These are phyloP conservation scores for Tetrastigma voinierianum DNA, from an alignment of 164 flowering plant genomes.

Conservation along the genomic window DNA sequence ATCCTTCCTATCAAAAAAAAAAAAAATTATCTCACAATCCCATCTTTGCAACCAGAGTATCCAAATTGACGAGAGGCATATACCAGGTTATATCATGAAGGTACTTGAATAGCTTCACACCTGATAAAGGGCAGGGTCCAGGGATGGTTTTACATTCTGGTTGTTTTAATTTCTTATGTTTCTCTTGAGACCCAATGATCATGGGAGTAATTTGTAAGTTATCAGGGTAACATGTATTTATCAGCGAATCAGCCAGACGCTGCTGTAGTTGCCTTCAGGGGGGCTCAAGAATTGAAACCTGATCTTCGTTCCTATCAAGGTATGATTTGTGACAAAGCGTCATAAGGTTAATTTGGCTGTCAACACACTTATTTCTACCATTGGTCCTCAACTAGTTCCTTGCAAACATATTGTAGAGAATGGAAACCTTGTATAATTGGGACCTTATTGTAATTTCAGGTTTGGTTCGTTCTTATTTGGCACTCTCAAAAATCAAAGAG, in stretches of 20 bases:
- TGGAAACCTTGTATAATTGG: not conserved
- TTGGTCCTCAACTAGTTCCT: not conserved
- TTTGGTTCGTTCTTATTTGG: conserved; percentile 81
- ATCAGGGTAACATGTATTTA: conserved; percentile 78
- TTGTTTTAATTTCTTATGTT: not conserved
- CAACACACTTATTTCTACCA: not conserved
- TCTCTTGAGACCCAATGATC: conserved; percentile 1
- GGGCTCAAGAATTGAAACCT: conserved; percentile 87
- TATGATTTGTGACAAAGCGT: conserved; percentile 15
- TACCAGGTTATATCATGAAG: conserved; percentile 89
- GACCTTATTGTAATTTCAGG: conserved; percentile 48
- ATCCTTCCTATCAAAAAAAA: too few relatives aligned
- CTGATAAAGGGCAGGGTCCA: not conserved
- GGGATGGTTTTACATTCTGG: not conserved
- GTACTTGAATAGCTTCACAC: conserved; percentile 32
- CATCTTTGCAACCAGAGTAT: conserved; percentile 62
- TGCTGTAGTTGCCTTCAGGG: conserved; percentile 82
- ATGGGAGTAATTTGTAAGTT: conserved; percentile 6
- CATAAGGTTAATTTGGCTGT: not conserved
- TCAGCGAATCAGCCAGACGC: conserved; percentile 80
- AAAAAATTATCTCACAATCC: conserved; percentile 8
- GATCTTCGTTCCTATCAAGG: conserved; percentile 99
- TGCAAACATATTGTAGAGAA: not conserved
- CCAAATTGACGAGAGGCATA: conserved; percentile 83
- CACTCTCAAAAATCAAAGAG: conserved; percentile 81